phyloP scores from a whole-genome alignment of 495 filamentous ascomycete genomes.

The Schizothecium vesticola region DNA sequence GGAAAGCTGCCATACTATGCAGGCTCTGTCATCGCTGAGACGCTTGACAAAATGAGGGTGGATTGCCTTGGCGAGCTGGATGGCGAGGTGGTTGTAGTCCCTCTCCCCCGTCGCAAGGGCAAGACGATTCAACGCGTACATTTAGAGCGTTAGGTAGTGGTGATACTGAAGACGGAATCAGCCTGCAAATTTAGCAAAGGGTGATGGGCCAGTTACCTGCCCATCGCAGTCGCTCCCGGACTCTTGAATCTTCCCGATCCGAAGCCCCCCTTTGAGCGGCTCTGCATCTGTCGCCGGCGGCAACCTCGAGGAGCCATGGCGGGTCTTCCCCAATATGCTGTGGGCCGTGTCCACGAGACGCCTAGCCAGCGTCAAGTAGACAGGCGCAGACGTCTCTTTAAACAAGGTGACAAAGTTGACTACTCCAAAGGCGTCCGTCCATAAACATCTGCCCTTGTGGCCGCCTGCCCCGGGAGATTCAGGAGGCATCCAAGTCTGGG shows the following conservation, averaged over 20 bases:
- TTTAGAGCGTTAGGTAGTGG: conserved; percentile 65
- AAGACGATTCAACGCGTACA: conserved; percentile 63
- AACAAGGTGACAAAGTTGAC: conserved; percentile 61
- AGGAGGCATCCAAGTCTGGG: conserved; percentile 26
- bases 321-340: conserved; percentile 49
- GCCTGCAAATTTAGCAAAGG: neutral
- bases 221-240: conserved; percentile 55
- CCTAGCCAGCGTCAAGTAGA: conserved; percentile 51
- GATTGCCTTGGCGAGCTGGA: conserved; percentile 54
- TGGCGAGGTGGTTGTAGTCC: conserved; percentile 49
- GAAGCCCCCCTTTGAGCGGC: conserved; percentile 55
- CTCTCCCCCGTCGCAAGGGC: conserved; percentile 46
- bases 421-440: conserved; percentile 67
- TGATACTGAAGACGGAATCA: conserved; percentile 44
- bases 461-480: conserved; percentile 48
- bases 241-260: conserved; percentile 56
- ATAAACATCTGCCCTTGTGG: conserved; percentile 61
- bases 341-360: conserved; percentile 53
- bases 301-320: conserved; percentile 46
- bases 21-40: conserved; percentile 22
- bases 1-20: conserved; percentile 63
- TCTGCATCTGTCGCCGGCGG: conserved; percentile 50
- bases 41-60: conserved; percentile 53
- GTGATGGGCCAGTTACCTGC: conserved; percentile 13
- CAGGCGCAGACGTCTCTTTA: conserved; percentile 31